These are phyloP conservation scores for Eutrema yunnanense DNA, from an alignment of 345 rosid species.

Conservation along the genomic window DNA sequence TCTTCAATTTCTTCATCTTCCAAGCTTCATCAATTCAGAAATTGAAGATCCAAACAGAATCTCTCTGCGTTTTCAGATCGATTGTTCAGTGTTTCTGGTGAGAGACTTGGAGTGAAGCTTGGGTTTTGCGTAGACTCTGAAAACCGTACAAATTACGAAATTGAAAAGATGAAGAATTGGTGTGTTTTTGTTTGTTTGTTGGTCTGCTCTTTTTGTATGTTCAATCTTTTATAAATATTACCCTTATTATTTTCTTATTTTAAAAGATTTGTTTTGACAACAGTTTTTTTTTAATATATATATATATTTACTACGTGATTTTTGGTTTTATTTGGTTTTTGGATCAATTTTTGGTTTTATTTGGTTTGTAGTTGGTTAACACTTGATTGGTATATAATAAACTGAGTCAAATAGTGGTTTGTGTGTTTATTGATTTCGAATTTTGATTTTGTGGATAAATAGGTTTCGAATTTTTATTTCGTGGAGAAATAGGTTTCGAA, in stretches of 20 bases:
- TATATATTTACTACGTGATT: neutral
- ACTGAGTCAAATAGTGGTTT: no score
- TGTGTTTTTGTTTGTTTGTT: constrained; percentile 28
- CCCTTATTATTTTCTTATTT: neutral
- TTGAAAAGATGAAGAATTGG: constrained; percentile 21
- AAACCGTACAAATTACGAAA: constrained; percentile 18
- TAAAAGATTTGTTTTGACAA: neutral
- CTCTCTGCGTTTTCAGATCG: constrained; percentile 1
- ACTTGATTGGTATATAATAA: no score
- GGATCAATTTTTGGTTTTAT: no score
- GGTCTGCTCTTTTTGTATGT: constrained; percentile 34
- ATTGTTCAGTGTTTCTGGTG: constrained; percentile 11
- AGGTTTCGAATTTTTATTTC: no score
- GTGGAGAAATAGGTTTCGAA: no score
- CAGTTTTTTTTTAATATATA: neutral
- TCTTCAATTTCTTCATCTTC: constrained; percentile 72
- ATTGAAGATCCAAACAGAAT: neutral
- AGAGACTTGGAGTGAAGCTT: constrained; percentile 24
- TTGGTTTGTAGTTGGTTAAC: no score
- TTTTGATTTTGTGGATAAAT: no score
- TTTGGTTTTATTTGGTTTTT: no score
- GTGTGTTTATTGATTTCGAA: no score
- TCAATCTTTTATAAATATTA: neutral
- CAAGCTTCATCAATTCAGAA: neutral
- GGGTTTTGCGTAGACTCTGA: constrained; percentile 15